These are phyloP conservation scores for Bertia moriformis DNA, from an alignment of 2,329 filamentous ascomycete species.

Conservation along the genomic window DNA sequence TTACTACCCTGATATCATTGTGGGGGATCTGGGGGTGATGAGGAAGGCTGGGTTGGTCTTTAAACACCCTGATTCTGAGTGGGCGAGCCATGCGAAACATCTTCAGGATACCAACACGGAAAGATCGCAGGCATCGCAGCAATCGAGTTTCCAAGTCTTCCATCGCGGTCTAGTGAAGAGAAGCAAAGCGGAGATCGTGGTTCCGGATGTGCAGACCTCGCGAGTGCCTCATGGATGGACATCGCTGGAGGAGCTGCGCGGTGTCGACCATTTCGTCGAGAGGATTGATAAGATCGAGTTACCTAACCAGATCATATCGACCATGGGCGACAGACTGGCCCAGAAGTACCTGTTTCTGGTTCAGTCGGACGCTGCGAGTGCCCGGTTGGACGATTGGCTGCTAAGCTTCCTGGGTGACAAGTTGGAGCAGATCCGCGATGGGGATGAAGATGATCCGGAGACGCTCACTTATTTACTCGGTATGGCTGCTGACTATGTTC, in stretches of 20 bases:
- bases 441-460: constrained; percentile 12
- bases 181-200: constrained; percentile 26
- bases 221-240: constrained; percentile 25
- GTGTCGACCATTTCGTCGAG: constrained; percentile 29
- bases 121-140: constrained; percentile 9
- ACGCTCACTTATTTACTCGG: not conserved
- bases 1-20: constrained; percentile 37
- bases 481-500: not conserved
- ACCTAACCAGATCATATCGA: constrained; percentile 34
- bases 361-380: constrained; percentile 14
- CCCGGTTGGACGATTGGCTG: constrained; percentile 21
- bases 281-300: constrained; percentile 33
- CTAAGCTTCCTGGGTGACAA: constrained; percentile 19
- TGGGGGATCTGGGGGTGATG: constrained; percentile 22
- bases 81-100: constrained; percentile 24
- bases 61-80: constrained; percentile 31
- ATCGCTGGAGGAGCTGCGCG: constrained; percentile 31
- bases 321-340: constrained; percentile 28
- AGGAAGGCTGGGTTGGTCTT: constrained; percentile 20
- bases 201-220: constrained; percentile 33
- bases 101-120: constrained; percentile 24
- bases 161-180: constrained; percentile 25
- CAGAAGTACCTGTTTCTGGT: constrained; percentile 34
- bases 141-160: constrained; percentile 27
- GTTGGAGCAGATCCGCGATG: constrained; percentile 14